A percentile compares a stretch with the other conserved stretches of the same genome.
Evolutionary conservation across 2,329 filamentous ascomycete genomes (phyloP).

Genomic region (Berkeleyomyces rouxiae): DNA sequence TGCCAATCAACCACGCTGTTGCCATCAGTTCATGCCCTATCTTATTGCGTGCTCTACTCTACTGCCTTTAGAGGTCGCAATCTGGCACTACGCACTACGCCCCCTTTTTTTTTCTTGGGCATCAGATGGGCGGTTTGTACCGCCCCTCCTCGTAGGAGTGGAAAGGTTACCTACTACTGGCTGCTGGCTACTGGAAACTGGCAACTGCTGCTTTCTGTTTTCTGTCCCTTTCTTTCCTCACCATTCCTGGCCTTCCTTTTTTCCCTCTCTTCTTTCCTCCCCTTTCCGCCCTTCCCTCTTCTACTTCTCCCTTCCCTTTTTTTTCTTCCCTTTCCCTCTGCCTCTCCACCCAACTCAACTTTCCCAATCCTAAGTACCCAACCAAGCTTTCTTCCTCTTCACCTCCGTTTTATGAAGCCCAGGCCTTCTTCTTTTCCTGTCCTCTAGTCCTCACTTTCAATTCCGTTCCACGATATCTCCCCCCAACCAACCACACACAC

Average conservation of each 20-base stretch:
- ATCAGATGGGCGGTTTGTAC: not conserved
- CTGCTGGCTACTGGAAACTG: not conserved
- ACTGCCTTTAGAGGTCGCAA: not conserved
- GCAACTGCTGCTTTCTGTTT: not conserved
- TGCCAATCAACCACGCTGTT: too few relatives aligned
- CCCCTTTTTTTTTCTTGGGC: not conserved
- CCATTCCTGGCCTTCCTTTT: slow-evolving; percentile 2
- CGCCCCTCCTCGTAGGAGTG: not conserved
- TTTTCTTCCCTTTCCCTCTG: not conserved
- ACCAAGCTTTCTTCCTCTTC: slow-evolving; percentile 11
- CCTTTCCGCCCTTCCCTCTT: not conserved
- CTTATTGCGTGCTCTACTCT: not conserved
- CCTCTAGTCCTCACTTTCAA: slow-evolving; percentile 4
- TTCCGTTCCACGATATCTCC: slow-evolving; percentile 12
- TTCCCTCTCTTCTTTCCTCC: slow-evolving; percentile 1
- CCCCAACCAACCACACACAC: not conserved
- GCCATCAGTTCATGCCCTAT: not conserved
- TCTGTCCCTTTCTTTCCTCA: slow-evolving; percentile 1
- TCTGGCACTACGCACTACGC: not conserved
- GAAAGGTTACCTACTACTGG: not conserved
- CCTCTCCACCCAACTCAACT: slow-evolving; percentile 6
- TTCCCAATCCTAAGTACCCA: slow-evolving; percentile 10
- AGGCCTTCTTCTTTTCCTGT: slow-evolving; percentile 11
- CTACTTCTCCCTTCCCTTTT: slow-evolving; percentile 1
- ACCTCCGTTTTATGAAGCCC: slow-evolving; percentile 7